A percentile compares a stretch with the other conserved stretches of the same genome.
Evolutionary conservation across 164 flowering plant genomes (phyloP).

Genomic region (Dillenia suffruticosa): DNA sequence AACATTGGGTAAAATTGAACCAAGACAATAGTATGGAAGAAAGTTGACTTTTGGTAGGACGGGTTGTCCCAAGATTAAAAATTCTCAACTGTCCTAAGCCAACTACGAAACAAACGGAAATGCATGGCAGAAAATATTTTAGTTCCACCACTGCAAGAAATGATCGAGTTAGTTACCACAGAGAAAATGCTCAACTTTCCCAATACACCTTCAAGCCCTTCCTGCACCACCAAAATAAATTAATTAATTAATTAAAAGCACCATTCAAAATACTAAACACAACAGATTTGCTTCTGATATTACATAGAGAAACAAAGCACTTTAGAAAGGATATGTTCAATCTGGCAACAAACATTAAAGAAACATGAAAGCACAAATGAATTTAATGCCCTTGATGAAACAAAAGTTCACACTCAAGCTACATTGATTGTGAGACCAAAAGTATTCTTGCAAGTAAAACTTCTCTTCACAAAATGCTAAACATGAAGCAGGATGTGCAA

Average conservation of each 20-base stretch:
- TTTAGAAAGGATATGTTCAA: not conserved
- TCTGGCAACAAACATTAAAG: not conserved
- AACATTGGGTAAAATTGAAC: not conserved
- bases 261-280: not conserved
- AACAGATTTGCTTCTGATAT: not conserved
- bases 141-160: not conserved
- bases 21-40: too few species aligned
- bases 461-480: too few species aligned
- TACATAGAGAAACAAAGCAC: not conserved
- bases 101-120: not conserved
- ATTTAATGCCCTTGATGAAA: too few species aligned
- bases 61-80: too few species aligned
- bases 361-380: not conserved
- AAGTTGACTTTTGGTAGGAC: too few species aligned
- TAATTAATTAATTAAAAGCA: not conserved
- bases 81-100: not conserved
- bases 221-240: slow-evolving; percentile 13
- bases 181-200: slow-evolving; percentile 14
- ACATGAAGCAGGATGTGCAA: too few species aligned
- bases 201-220: slow-evolving; percentile 15
- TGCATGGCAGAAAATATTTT: not conserved
- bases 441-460: too few species aligned
- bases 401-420: too few species aligned
- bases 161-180: slow-evolving; percentile 21
- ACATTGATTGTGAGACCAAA: too few species aligned